Evolutionary conservation across 140 eudicot genomes (phyloP).

Genomic region (Cichorium intybus): DNA sequence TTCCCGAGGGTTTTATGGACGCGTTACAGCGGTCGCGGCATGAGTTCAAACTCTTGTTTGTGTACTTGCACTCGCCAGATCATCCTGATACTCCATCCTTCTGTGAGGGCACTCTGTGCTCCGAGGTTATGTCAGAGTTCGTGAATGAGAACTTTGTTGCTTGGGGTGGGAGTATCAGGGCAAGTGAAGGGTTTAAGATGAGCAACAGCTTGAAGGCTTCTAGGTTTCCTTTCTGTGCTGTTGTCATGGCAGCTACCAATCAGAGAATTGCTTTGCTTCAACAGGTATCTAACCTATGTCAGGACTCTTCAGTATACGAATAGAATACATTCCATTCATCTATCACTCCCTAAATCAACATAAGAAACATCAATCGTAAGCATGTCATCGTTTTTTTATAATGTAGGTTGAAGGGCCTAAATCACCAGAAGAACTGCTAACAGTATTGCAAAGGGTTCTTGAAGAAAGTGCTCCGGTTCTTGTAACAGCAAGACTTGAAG

Average conservation of each 20-base stretch:
- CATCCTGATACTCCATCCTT: slow-evolving; percentile 73
- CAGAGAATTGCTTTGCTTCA: slow-evolving; percentile 87
- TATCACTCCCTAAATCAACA: not conserved
- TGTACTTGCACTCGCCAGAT: slow-evolving; percentile 93
- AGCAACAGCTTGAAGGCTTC: slow-evolving; percentile 89
- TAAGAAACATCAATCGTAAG: not conserved
- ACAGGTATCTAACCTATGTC: slow-evolving; percentile 52
- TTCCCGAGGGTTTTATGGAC: slow-evolving; percentile 90
- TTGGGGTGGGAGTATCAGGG: slow-evolving; percentile 91
- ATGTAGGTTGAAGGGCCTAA: slow-evolving; percentile 91
- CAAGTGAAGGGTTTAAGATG: slow-evolving; percentile 93
- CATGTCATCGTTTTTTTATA: not conserved
- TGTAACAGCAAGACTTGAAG: slow-evolving; percentile 87
- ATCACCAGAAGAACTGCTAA: slow-evolving; percentile 80
- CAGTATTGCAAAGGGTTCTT: slow-evolving; percentile 75
- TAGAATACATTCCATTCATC: not conserved
- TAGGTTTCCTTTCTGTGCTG: slow-evolving; percentile 85
- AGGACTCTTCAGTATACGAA: not conserved
- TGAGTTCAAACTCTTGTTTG: slow-evolving; percentile 77
- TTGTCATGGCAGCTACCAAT: slow-evolving; percentile 89
- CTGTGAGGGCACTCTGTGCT: slow-evolving; percentile 63
- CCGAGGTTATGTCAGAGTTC: slow-evolving; percentile 56
- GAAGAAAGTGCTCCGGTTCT: slow-evolving; percentile 96
- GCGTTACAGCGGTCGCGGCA: slow-evolving; percentile 76
- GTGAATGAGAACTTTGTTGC: slow-evolving; percentile 83